Conservation (phyloP, 106 monocot genomes). For the Dendrobium huoshanense region DNA sequence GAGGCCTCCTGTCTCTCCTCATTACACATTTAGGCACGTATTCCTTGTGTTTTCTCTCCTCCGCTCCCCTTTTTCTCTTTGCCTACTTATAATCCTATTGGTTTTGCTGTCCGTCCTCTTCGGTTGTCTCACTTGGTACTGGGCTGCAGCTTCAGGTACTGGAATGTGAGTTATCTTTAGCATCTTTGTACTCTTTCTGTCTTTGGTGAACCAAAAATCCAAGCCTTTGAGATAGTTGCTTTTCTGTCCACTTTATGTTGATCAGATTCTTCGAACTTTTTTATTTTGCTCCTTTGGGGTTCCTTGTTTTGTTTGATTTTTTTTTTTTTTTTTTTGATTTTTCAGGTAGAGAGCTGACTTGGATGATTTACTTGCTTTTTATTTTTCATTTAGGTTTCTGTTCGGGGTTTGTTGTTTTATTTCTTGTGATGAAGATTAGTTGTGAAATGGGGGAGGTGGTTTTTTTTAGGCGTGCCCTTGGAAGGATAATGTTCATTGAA, state of each 20-base stretch:
- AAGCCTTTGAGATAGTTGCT: neutral
- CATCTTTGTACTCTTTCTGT: neutral
- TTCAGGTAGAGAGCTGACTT: neutral
- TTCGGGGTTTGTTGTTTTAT: neutral
- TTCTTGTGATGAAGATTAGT: no score
- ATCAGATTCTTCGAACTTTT: neutral
- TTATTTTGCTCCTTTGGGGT: neutral
- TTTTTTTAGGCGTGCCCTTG: no score
- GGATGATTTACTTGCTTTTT: neutral
- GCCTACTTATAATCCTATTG: neutral
- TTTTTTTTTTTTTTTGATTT: no score
- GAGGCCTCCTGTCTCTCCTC: neutral
- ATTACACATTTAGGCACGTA: neutral
- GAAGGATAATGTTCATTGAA: no score
- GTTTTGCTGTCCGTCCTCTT: neutral
- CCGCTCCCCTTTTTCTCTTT: neutral
- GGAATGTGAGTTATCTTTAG: slow-evolving; percentile 4
- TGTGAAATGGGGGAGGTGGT: no score
- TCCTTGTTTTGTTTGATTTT: neutral
- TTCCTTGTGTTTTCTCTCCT: neutral
- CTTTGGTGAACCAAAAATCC: neutral
- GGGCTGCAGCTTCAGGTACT: slow-evolving; percentile 5
- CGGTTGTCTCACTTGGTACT: neutral
- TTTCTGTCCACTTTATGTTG: neutral
- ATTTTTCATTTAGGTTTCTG: neutral